Evolutionary conservation across 164 flowering plant genomes (phyloP).

Genomic region (Berberis thunbergii): DNA sequence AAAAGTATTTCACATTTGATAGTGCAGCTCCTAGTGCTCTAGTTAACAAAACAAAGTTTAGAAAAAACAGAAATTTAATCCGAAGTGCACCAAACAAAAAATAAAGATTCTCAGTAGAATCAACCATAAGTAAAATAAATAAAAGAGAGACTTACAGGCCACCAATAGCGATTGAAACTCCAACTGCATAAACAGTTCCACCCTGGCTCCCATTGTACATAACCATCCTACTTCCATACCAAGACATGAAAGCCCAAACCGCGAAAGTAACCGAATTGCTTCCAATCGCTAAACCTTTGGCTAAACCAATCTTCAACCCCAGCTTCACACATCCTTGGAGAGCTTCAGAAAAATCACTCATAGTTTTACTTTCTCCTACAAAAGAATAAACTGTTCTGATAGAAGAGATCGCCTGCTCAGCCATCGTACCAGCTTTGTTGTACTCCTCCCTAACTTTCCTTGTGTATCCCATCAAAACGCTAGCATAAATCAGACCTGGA

Average conservation of each 20-base stretch:
- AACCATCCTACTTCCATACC: conserved; percentile 66
- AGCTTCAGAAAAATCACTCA: conserved; percentile 43
- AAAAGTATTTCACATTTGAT: conserved; percentile 59
- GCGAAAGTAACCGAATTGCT: conserved; percentile 63
- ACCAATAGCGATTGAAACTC: conserved; percentile 55
- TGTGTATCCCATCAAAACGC: conserved; percentile 47
- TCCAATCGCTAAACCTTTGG: conserved; percentile 81
- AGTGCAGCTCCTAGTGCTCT: conserved; percentile 67
- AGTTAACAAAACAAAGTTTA: neutral
- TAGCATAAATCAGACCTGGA: conserved; percentile 69
- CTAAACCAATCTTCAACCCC: conserved; percentile 64
- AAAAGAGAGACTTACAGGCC: conserved; percentile 48
- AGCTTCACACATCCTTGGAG: conserved; percentile 53
- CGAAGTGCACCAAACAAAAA: neutral
- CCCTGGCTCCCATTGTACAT: conserved; percentile 69
- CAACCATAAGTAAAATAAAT: neutral
- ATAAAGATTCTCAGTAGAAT: neutral
- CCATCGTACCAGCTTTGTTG: conserved; percentile 49
- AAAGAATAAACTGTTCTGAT: conserved; percentile 81
- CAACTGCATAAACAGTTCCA: conserved; percentile 69
- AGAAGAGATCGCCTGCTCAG: conserved; percentile 73
- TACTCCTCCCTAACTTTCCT: conserved; percentile 60
- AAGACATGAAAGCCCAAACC: conserved; percentile 69
- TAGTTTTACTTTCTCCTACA: conserved; percentile 61
- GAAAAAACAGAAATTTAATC: neutral